These are phyloP conservation scores for Blastosporella zonata DNA, from an alignment of 1,284 basidiomycete species.

Conservation along the genomic window DNA sequence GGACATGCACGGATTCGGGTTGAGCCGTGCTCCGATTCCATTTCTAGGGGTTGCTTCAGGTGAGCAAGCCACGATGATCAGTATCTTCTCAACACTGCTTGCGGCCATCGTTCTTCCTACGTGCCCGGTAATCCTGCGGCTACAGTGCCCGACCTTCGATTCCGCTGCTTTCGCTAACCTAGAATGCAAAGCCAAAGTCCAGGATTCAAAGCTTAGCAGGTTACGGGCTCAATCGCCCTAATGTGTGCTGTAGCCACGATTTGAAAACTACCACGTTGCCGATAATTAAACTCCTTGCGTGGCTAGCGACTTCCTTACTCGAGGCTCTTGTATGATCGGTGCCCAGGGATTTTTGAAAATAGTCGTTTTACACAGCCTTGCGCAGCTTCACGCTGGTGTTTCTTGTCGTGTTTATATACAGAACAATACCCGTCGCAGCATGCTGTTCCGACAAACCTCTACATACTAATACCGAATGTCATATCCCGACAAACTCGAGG, in stretches of 20 bases:
- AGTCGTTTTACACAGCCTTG: too few species aligned
- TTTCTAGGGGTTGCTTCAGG: neutral
- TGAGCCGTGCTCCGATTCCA: neutral
- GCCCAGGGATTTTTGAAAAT: too few species aligned
- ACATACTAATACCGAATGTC: too few species aligned
- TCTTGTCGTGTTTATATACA: too few species aligned
- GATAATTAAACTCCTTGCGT: slow-evolving; percentile 4
- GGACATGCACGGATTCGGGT: slow-evolving; percentile 7
- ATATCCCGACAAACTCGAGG: too few species aligned
- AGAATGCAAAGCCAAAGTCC: slow-evolving; percentile 7
- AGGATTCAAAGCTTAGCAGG: too few species aligned
- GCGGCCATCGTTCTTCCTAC: slow-evolving; percentile 5
- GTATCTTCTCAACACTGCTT: slow-evolving; percentile 2
- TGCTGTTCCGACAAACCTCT: too few species aligned
- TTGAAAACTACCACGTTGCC: slow-evolving; percentile 3
- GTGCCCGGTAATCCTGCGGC: slow-evolving; percentile 4
- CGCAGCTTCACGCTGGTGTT: too few species aligned
- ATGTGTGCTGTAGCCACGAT: slow-evolving; percentile 17
- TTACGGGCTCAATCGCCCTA: too few species aligned
- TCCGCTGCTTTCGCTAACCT: slow-evolving; percentile 19
- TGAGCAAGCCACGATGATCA: slow-evolving; percentile 5
- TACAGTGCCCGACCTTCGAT: slow-evolving; percentile 7
- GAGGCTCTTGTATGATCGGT: too few species aligned
- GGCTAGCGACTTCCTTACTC: neutral
- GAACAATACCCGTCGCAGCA: too few species aligned